Base-by-base conservation (phyloP, 2,329 filamentous ascomycete genomes). In the Apiospora arundinis region DNA sequence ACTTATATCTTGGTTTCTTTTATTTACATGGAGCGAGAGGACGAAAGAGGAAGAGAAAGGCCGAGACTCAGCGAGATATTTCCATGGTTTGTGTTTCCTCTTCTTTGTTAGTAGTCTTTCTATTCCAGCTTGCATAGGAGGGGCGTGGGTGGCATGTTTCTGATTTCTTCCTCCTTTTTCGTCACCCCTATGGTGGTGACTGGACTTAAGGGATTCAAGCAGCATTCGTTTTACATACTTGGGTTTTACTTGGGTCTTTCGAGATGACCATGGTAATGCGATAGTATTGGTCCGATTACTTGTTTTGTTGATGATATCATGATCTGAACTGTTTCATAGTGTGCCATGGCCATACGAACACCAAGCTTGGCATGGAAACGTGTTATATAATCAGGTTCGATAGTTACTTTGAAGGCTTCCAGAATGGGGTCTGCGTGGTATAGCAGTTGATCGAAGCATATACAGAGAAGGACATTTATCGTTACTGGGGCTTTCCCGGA, bases 141-240 rank as follows among this genome's bases (percentile, higher is more conserved):
- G 56, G 32, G 56, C 56, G 56, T 63, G 56, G 21, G 16, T 12
- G 28, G 32, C 32, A 63, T 63, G 56, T 63, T 37, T 60, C 4
- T 9, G 9, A 9, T n/a, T 56, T 32, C 7, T 25, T 60, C 28
- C 52, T 37, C 14, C 2, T n/a, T 7, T 37, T 60, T 11, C 7
- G 14, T 60, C 16, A 48, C 44, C 44, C 18, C 18, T 14, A 28
- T n/a, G 8, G 28, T 37, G 52, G 52, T 60, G 52, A 37, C 6
- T 60, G 2, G 3, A 9, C 5, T 56, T 56, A 25, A 56, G 14
- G 28, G 52, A 37, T 11, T 37, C 18, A 9, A 9, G 7, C 6
- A 37, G 52, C 52, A 37, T 37, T 37, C 52, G 52, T 60, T 60
- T 60, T 60, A n/a, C 52, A 40, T 60, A 60, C 48, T 14, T 52